phyloP scores from a whole-genome alignment of 2,329 filamentous ascomycete species.

The Rugonectria rugulosa region DNA sequence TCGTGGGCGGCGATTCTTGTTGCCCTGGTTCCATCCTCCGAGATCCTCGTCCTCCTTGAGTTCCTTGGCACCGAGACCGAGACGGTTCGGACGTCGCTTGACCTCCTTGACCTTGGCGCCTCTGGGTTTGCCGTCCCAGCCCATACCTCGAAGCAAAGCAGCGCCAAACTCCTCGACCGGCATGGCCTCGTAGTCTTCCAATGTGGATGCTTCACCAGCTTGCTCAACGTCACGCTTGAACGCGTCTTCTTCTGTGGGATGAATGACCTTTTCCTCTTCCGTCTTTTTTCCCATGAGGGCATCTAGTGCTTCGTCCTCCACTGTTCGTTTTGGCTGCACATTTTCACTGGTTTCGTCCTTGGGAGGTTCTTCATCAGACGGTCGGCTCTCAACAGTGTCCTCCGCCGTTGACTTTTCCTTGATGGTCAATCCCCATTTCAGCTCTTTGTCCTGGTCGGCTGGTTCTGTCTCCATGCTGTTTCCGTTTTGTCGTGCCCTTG shows the following conservation, averaged over 20 bases:
- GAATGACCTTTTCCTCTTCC: constrained; percentile 60
- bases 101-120: constrained; percentile 65
- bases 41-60: constrained; percentile 76
- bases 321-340: constrained; percentile 29
- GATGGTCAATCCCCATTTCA: constrained; percentile 63
- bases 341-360: constrained; percentile 14
- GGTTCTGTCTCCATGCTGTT: constrained; percentile 43
- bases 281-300: constrained; percentile 68
- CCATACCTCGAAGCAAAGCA: constrained; percentile 90
- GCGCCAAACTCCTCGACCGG: constrained; percentile 96
- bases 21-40: constrained; percentile 80
- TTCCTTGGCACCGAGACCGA: constrained; percentile 90
- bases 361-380: constrained; percentile 9
- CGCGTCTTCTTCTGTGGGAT: constrained; percentile 68
- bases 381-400: constrained; percentile 49
- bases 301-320: constrained; percentile 67
- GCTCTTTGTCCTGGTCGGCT: constrained; percentile 58
- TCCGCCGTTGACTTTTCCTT: constrained; percentile 62
- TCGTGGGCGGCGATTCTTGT: constrained; percentile 55
- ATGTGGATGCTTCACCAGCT: constrained; percentile 77
- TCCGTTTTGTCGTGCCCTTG: constrained; percentile 52
- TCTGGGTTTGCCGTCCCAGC: constrained; percentile 79
- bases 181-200: constrained; percentile 86
- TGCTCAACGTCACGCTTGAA: constrained; percentile 74
- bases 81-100: constrained; percentile 77